Conservation (phyloP, 2,329 filamentous ascomycete species). For the Fusarium beomiforme region DNA sequence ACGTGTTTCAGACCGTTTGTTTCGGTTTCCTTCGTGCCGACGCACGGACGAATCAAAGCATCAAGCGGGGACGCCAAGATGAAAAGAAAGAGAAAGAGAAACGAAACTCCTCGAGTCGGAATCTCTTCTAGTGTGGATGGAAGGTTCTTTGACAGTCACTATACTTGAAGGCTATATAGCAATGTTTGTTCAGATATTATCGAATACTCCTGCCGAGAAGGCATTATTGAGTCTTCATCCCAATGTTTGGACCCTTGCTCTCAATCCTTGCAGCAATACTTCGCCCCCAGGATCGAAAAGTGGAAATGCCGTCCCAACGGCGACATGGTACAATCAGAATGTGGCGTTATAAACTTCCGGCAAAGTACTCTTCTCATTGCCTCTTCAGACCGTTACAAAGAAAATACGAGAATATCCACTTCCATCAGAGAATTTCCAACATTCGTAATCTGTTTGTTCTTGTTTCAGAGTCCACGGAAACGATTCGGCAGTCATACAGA, state of each 20-base stretch:
- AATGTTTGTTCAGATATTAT: neutral
- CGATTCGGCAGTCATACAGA: constrained; percentile 13
- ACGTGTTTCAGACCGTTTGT: constrained; percentile 36
- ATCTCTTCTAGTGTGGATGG: neutral
- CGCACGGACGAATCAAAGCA: constrained; percentile 13
- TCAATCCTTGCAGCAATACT: neutral
- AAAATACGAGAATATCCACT: neutral
- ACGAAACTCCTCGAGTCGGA: constrained; percentile 1
- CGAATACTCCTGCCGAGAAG: neutral
- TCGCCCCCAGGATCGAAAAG: constrained; percentile 29
- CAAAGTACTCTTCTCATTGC: neutral
- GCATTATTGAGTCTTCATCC: constrained; percentile 1
- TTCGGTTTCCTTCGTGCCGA: constrained; percentile 32
- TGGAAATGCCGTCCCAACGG: constrained; percentile 18
- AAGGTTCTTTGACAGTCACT: neutral
- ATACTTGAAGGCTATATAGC: neutral
- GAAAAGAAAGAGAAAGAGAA: neutral
- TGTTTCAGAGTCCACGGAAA: constrained; percentile 9
- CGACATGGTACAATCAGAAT: neutral
- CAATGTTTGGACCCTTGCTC: constrained; percentile 12
- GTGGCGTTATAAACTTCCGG: constrained; percentile 30
- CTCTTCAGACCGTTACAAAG: neutral
- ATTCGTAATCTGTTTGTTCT: neutral
- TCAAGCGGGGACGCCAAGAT: constrained; percentile 12
- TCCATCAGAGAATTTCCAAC: neutral